Conservation (phyloP, 139 green algal species). For the Picochlorum sp. region DNA sequence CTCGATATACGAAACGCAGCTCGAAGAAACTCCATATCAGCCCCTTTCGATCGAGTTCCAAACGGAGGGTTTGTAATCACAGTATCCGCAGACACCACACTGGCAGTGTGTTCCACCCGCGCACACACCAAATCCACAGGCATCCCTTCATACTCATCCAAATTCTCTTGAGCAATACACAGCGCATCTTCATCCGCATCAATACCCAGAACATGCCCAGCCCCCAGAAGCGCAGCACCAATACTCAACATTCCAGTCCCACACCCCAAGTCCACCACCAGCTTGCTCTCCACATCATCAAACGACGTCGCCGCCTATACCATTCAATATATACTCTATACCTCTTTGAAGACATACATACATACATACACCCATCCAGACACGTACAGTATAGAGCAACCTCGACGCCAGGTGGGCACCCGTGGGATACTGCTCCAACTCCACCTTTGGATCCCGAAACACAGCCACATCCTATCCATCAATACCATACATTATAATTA, state of each 20-base stretch:
- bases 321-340: too few species aligned
- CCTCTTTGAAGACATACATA: too few species aligned
- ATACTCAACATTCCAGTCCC: slow-evolving; percentile 87
- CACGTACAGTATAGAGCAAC: slow-evolving; percentile 70
- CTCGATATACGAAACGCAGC: slow-evolving; percentile 47
- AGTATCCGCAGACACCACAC: slow-evolving; percentile 54
- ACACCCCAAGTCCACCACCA: slow-evolving; percentile 81
- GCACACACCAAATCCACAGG: slow-evolving; percentile 61
- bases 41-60: slow-evolving; percentile 77
- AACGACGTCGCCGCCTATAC: slow-evolving; percentile 50
- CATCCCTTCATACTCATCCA: slow-evolving; percentile 58
- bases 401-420: slow-evolving; percentile 67
- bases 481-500: too few species aligned
- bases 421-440: slow-evolving; percentile 93
- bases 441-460: slow-evolving; percentile 68
- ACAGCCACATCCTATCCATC: slow-evolving; percentile 45
- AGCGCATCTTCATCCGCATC: slow-evolving; percentile 83
- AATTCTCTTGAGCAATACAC: slow-evolving; percentile 54
- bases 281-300: slow-evolving; percentile 61
- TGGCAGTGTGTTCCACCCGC: slow-evolving; percentile 27
- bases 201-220: slow-evolving; percentile 64
- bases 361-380: neutral
- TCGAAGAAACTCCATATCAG: slow-evolving; percentile 80
- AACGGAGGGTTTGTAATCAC: slow-evolving; percentile 97
- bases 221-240: slow-evolving; percentile 66